phyloP scores from a whole-genome alignment of 441 rosid species.

The Erysimum pusillum region DNA sequence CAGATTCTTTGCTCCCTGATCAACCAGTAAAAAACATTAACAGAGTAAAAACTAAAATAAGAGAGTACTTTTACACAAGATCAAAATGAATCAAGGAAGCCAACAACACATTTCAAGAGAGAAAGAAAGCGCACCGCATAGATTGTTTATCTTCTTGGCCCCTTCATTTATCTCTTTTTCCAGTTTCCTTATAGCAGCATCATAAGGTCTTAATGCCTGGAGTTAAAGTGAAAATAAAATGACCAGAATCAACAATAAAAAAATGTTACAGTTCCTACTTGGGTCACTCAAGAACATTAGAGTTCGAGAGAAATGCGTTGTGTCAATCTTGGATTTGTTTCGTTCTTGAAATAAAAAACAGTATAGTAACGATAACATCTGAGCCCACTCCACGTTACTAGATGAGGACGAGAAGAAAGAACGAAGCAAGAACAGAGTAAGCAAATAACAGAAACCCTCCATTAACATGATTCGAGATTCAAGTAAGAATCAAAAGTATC shows the following conservation, averaged over 20 bases:
- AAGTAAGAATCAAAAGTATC: neutral
- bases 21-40: neutral
- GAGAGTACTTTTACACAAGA: neutral
- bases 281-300: constrained; percentile 14
- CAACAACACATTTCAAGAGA: neutral
- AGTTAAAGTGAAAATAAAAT: neutral
- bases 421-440: neutral
- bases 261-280: neutral
- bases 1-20: neutral
- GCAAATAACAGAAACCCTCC: neutral
- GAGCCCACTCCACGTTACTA: neutral
- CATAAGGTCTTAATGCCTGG: neutral
- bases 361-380: neutral
- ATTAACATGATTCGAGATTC: neutral
- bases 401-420: neutral
- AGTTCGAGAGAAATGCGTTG: neutral
- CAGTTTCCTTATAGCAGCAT: constrained; percentile 1
- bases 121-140: neutral
- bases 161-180: neutral
- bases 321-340: neutral
- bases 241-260: neutral
- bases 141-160: neutral
- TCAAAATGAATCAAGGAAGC: neutral
- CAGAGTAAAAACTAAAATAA: neutral
- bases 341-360: neutral